Evolutionary conservation across 768 basidiomycete genomes (phyloP).

Genomic region (Mycena maculata): DNA sequence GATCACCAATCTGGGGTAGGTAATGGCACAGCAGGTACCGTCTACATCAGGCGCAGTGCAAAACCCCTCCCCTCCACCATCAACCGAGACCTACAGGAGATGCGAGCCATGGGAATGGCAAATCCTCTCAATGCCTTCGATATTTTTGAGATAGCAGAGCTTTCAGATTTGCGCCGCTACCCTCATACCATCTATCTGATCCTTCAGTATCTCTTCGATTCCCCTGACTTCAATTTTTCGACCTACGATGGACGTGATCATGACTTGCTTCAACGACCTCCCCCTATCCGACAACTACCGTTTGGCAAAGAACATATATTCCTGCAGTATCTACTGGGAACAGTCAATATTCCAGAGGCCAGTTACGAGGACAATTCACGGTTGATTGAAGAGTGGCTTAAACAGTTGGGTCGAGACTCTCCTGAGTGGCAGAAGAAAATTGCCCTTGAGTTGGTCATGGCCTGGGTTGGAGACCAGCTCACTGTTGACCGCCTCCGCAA

Average conservation of each 20-base stretch:
- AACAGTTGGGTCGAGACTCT: slow-evolving; percentile 41
- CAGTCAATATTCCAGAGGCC: background rate
- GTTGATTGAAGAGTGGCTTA: slow-evolving; percentile 45
- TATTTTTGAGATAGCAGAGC: background rate
- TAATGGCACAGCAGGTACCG: background rate
- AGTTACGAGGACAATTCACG: slow-evolving; percentile 10
- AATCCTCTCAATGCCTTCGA: background rate
- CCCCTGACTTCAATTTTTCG: slow-evolving; percentile 12
- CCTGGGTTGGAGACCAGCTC: slow-evolving; percentile 26
- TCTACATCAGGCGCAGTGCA: slow-evolving; percentile 6
- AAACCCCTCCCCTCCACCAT: background rate
- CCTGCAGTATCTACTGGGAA: slow-evolving; percentile 23
- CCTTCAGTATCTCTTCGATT: slow-evolving; percentile 1
- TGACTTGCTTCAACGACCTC: slow-evolving; percentile 9
- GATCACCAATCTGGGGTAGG: background rate
- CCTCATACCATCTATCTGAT: background rate
- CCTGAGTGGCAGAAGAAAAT: slow-evolving; percentile 37
- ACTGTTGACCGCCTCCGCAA: slow-evolving; percentile 19
- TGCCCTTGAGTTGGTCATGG: slow-evolving; percentile 38
- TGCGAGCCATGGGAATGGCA: background rate
- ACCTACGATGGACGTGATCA: background rate
- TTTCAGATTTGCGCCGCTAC: background rate
- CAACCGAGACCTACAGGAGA: background rate
- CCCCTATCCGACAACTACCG: slow-evolving; percentile 27
- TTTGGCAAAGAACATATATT: slow-evolving; percentile 1